Base-by-base conservation (phyloP, 352 stramenopile species). In the Phytophthora lateralis region DNA sequence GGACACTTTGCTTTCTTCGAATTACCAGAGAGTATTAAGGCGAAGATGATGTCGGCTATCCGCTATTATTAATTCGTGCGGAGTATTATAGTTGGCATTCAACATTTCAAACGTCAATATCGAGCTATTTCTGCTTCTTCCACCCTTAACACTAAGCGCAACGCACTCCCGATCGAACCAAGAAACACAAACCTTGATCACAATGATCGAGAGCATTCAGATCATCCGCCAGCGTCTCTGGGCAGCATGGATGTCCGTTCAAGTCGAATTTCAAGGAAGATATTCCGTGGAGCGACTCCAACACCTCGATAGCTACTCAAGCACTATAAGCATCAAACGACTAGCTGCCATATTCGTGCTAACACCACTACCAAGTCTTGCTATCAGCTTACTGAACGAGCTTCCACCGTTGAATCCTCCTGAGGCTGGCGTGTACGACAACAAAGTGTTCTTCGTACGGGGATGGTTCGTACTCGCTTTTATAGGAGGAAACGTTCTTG, bases 251-350 rank as follows among this genome's bases (percentile, higher is more conserved):
- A 65, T 65, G 43, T 56, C 44, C 7, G 52, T 60, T 17, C 49
- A 76, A 61, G 59, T 71, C 7, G 65, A 74, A 27, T 63, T 77
- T 26, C 65, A 74, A 32, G 69, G 69, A 0, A 54, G 44, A 11
- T 74, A 74, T 56, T 77, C 69, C 1, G 30, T 66, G 8, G 42
- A 54, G 5, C 69, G 65, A 18, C 43, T 77, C 21, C 56, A 48
- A n/a, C 18, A 14, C 0, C 55, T 74, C 10, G 24, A 52, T 1
- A 2, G 2, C 4, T 75, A 71, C 21, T 53, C 35, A 0, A 39
- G 15, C n/a, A 38, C 2, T 2, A 30, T 62, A 12, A 64, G 29
- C 24, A 44, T 15, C 14, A 6, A 4, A 12, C 59, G 54, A 41
- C 24, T 61, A 3, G 6, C 55, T 12, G 30, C 55, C 6, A 37